phyloP scores from a whole-genome alignment of 2,329 filamentous ascomycete species.

The Microdochium paspali region DNA sequence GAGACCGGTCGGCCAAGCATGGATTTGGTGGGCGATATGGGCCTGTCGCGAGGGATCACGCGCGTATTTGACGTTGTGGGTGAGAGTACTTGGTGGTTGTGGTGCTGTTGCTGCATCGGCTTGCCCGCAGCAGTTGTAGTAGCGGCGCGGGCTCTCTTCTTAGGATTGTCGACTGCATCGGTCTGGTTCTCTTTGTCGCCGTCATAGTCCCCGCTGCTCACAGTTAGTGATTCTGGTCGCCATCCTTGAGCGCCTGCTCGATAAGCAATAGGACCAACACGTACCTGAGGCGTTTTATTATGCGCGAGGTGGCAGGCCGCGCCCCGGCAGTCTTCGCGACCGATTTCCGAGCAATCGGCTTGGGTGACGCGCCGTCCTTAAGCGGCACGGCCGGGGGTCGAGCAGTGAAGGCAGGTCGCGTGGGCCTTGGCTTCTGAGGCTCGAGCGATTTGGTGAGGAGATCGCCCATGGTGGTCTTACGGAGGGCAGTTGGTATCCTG shows the following conservation, averaged over 20 bases:
- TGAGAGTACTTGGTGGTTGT: constrained; percentile 61
- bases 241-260: too few relatives aligned
- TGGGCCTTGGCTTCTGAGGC: constrained; percentile 25
- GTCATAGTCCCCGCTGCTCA: constrained; percentile 49
- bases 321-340: constrained; percentile 14
- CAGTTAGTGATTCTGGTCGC: constrained; percentile 14
- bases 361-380: constrained; percentile 33
- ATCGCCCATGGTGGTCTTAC: constrained; percentile 75
- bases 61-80: constrained; percentile 77
- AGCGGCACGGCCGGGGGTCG: constrained; percentile 37
- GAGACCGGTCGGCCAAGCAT: constrained; percentile 27
- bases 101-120: constrained; percentile 26
- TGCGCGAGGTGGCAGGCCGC: constrained; percentile 7
- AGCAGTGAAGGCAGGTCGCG: constrained; percentile 13
- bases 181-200: constrained; percentile 67
- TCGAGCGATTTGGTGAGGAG: constrained; percentile 48
- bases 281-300: constrained; percentile 43
- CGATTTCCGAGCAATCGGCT: constrained; percentile 24
- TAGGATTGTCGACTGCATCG: constrained; percentile 51
- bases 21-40: neutral
- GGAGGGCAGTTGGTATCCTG: constrained; percentile 71
- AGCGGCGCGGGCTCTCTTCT: constrained; percentile 51
- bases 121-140: constrained; percentile 30
- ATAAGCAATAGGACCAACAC: too few relatives aligned
- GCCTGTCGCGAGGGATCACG: constrained; percentile 37